Evolutionary conservation across 371 early-diverging fungal genomes (phyloP), one percentile per base, ranked within the genome.

Genomic region (Mortierella polycephala): DNA sequence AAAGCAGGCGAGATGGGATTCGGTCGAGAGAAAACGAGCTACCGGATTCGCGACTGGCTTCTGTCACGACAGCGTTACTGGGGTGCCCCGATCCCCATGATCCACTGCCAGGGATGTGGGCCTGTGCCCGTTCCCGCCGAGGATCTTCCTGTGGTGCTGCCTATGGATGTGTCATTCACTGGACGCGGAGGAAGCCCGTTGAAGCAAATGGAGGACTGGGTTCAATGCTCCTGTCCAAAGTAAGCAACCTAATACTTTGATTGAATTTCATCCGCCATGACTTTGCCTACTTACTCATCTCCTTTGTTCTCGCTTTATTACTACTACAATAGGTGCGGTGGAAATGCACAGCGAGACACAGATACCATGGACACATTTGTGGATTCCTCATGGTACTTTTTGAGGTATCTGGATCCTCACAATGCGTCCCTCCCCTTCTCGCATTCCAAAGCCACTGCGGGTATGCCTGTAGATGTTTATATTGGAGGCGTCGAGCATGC

Each of bases 1-100:
- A 87, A 87, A 4, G 91, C 92, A 0, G 55, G 67, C 8, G 75
- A 81, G 13, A 59, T 79, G 40, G 87, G 88, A 13, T 82, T 88
- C 41, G 91, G 90, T 9, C 74, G 72, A 37, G 67, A 80, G 46
- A 87, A 85, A n/a, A 86, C 86, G 0, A 87, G 90, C 85, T 98
- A 90, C 74, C 89, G 92, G 1, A 83, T 98, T 44, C 90, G 95
- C 53, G 99, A 99, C 84, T 99, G 99, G 99, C 86, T 99, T 0
- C 82, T 99, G 12, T 98, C 98, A 1, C 89, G 99, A 54, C 99
- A 99, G 83, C 89, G 99, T 40, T 97, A 96, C 75, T 99, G 99
- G 99, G 99, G 99, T 11, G 97, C 99, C 1, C 99, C 99, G 14
- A 96, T 99, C 47, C 99, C 99, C 5, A 89, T 99, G 21, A 86